These are phyloP conservation scores for Nicotiana sylvestris DNA, from an alignment of 257 asterid species.

Conservation along the genomic window DNA sequence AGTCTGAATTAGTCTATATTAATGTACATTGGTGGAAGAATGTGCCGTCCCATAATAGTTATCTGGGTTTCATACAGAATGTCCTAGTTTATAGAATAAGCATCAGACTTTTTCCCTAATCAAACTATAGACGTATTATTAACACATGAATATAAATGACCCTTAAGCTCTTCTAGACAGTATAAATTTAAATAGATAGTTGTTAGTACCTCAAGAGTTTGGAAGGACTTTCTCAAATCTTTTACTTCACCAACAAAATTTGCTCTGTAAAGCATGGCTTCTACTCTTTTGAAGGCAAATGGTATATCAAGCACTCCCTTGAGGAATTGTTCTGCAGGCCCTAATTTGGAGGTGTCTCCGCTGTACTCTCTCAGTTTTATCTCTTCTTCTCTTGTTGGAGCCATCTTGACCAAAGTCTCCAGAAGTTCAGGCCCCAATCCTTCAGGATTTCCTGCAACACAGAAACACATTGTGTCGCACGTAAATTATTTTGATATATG, in stretches of 20 bases:
- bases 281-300: constrained; percentile 86
- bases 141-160: not conserved
- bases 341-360: constrained; percentile 66
- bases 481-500: not conserved
- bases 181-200: not conserved
- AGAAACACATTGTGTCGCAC: not conserved
- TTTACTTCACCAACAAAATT: constrained; percentile 82
- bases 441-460: constrained; percentile 73
- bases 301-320: constrained; percentile 82
- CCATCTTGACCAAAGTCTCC: constrained; percentile 97
- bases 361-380: constrained; percentile 69
- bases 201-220: constrained; percentile 71
- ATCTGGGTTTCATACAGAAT: not conserved
- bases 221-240: constrained; percentile 74
- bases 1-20: not conserved
- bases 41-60: not conserved
- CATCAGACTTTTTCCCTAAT: not conserved
- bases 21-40: not conserved
- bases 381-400: constrained; percentile 98
- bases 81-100: not conserved
- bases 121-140: not conserved
- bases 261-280: constrained; percentile 90
- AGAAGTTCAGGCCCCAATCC: constrained; percentile 89
- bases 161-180: not conserved
- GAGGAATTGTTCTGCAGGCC: constrained; percentile 91